Percentiles rank a stretch among this genome's conserved stretches.
Conservation (phyloP, 2,329 filamentous ascomycete genomes). For the Coniella vitis region DNA sequence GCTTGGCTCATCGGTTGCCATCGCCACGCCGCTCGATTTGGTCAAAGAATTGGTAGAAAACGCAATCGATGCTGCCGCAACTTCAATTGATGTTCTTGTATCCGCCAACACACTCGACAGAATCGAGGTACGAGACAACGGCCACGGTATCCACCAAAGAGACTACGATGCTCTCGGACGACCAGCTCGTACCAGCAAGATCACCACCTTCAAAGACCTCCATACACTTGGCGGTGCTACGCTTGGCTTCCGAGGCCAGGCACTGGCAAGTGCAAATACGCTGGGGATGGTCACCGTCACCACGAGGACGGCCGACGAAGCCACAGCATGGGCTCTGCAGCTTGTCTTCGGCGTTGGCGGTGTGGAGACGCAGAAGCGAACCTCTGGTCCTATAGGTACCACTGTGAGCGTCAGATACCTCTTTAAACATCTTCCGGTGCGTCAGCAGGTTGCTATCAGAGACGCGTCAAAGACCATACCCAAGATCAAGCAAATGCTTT, state of each 20-base stretch:
- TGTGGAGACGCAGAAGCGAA: conserved; percentile 28
- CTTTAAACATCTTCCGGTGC: conserved; percentile 56
- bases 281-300: conserved; percentile 54
- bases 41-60: conserved; percentile 78
- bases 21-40: conserved; percentile 53
- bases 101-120: conserved; percentile 60
- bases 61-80: conserved; percentile 64
- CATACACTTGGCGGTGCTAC: conserved; percentile 46
- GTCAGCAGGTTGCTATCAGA: conserved; percentile 51
- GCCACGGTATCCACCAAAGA: conserved; percentile 57
- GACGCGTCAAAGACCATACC: conserved; percentile 48
- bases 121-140: conserved; percentile 67
- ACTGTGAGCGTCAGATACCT: conserved; percentile 55
- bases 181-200: conserved; percentile 68
- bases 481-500: conserved; percentile 53
- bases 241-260: conserved; percentile 72
- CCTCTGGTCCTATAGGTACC: conserved; percentile 58
- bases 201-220: conserved; percentile 57
- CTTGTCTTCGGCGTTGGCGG: conserved; percentile 37
- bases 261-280: conserved; percentile 58
- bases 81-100: conserved; percentile 56
- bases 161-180: conserved; percentile 59
- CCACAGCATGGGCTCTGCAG: conserved; percentile 45
- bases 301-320: conserved; percentile 56
- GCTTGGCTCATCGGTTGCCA: conserved; percentile 53